Base-by-base conservation (phyloP, 2,329 filamentous ascomycete species). In the Verticillium tricorpus region DNA sequence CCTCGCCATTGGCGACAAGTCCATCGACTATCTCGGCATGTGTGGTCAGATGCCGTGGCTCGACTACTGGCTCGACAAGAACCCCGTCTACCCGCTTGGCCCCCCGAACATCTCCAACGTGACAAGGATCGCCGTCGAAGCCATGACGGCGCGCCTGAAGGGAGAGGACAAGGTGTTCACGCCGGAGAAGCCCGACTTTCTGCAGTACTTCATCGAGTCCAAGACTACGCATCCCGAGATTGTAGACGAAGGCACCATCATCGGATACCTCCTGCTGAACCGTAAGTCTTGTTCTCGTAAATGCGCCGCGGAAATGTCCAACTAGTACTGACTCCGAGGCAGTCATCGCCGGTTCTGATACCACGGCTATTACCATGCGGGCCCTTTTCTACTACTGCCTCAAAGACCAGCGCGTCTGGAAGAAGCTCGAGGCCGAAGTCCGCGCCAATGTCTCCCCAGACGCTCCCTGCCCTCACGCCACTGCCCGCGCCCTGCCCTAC, bases 301-400 rank as follows among this genome's bases (percentile, higher is more conserved):
- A 22, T 8, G 2, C 3, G n/a, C 28, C n/a, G 25, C 19, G 19
- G 2, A 19, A 8, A 50, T 1, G 14, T 1, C 9, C 3, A 25
- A n/a, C 8, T 1, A 11, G 9, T 22, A n/a, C 45, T 50, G 19
- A 50, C 45, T n/a, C 19, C 9, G 61, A 68, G 8, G 45, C 45
- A 50, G 45, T 77, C 3, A 67, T 75, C 54, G 75, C 75, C 8
- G 75, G 75, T 5, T 72, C 71, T 2, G 75, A 77, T 61, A 76
- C 75, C 0, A 77, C 74, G 1, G 71, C 74, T 2, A 72, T 71
- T 31, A 70, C 71, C 3, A 66, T 76, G 59, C 69, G 71, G 2
- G 69, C 74, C 6, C 60, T 73, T 7, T 64, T 79, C 12, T 80
- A 77, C 66, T 69, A 74, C 61, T 68, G 75, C 15, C 69, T 78